phyloP scores from a whole-genome alignment of 2,329 filamentous ascomycete species.

The Apiospora koreana region DNA sequence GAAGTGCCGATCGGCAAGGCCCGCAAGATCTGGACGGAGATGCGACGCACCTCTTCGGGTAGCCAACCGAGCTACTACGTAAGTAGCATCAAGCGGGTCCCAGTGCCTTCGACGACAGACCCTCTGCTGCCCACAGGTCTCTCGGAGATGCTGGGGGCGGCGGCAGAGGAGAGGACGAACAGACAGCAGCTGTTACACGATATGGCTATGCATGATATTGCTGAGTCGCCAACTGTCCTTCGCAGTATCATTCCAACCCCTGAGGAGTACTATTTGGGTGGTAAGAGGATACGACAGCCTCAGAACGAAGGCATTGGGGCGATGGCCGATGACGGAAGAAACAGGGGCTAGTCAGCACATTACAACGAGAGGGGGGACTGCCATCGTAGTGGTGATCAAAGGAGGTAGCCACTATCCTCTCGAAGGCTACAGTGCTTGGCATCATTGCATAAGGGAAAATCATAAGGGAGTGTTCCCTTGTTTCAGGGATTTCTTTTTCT shows the following conservation, averaged over 20 bases:
- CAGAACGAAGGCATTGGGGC: background rate
- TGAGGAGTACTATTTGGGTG: background rate
- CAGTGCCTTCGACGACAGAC: background rate
- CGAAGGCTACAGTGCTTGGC: background rate
- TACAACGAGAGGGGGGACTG: background rate
- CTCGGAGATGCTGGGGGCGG: background rate
- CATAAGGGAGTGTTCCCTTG: background rate
- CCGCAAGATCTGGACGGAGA: slow-evolving; percentile 30
- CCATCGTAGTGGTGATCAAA: background rate
- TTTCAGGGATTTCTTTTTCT: background rate
- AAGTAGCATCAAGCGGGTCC: slow-evolving; percentile 18
- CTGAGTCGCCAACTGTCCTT: background rate
- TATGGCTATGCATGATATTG: slow-evolving; percentile 21
- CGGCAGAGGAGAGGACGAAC: slow-evolving; percentile 20
- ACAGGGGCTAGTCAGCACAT: background rate
- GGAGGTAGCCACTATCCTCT: background rate
- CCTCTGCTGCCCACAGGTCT: background rate
- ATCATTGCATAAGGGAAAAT: background rate
- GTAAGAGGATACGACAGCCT: background rate
- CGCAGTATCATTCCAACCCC: background rate
- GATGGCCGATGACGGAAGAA: too few species aligned
- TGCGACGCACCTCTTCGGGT: slow-evolving; percentile 26
- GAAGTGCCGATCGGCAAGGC: slow-evolving; percentile 16
- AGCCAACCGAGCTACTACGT: slow-evolving; percentile 20
- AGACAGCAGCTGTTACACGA: slow-evolving; percentile 26